Evolutionary conservation across 1,139 yeast species (phyloP), one percentile per base, ranked within the genome.

Genomic region (Magnusiomyces ingens): DNA sequence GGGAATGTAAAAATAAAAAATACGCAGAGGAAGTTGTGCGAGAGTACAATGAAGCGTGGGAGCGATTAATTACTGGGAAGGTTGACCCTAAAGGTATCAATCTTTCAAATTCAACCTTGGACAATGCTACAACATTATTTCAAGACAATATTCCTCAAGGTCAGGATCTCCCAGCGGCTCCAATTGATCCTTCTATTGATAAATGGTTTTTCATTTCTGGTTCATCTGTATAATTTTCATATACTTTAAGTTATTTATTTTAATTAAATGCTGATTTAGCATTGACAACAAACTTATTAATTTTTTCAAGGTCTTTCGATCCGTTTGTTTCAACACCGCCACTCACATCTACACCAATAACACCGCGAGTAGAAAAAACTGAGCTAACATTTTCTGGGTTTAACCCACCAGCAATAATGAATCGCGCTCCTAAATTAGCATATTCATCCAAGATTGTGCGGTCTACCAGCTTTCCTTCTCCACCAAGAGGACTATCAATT

Each of bases 151-250:
- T 88, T 56, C 94, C 97, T 61, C 77, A 79, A 58, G 93, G 85
- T 64, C 58, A 81, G 63, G 80, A 83, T 58, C 73, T 74, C 61
- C 78, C 86, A 59, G 91, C 94, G 68, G 97, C 95, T 61, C 95
- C 96, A 73, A 88, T 93, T 71, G 99, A 93, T 78, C 83, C 88
- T 74, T 89, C 97, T 55, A 77, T 93, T 70, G 98, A 93, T 81
- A 93, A 93, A 79, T 93, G 99, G 99, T 93, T 93, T 81, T 93
- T 83, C 82, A 93, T 93, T 72, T 55, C 57, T 47, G 55, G 57
- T 47, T 51, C 55, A 17, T 55, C 57, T 50, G 57, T 52, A 19
- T 55, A 55, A n/a, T 6, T 4, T 37, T 26, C 8, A 26, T 8
- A 26, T 26, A 26, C 4, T 26, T 26, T 26, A 4, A 26, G 4